These are phyloP conservation scores for Bipolaris gigantea DNA, from an alignment of 2,329 filamentous ascomycete species.

Conservation along the genomic window DNA sequence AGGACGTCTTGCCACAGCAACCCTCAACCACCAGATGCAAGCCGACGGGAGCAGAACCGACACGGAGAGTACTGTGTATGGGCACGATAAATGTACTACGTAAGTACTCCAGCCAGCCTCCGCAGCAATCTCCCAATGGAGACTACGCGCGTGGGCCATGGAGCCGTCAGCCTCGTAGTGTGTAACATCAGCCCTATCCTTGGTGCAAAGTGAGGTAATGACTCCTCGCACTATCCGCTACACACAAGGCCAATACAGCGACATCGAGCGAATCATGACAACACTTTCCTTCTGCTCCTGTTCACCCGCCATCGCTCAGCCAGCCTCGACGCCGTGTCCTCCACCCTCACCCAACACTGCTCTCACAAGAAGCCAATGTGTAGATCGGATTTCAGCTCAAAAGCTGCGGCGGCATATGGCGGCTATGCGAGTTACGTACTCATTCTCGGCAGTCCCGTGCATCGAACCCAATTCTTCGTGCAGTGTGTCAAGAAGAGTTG, in stretches of 20 bases:
- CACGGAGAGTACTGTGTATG: conserved; percentile 1
- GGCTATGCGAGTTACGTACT: conserved; percentile 8
- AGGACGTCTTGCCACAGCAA: conserved; percentile 1
- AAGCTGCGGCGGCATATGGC: conserved; percentile 19
- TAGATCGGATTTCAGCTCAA: background rate
- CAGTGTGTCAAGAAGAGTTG: background rate
- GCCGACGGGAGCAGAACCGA: conserved; percentile 2
- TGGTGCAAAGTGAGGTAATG: background rate
- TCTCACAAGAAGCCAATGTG: background rate
- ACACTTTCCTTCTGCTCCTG: background rate
- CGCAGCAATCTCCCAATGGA: background rate
- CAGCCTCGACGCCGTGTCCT: background rate
- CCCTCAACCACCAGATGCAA: background rate
- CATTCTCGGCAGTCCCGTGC: background rate
- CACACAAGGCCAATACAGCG: background rate
- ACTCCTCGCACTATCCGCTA: background rate
- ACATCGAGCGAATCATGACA: background rate
- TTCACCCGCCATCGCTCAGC: background rate
- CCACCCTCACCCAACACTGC: background rate
- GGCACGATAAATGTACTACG: conserved; percentile 2
- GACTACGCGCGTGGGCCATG: background rate
- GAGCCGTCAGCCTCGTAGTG: background rate
- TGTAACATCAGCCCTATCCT: background rate
- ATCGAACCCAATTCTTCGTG: conserved; percentile 8
- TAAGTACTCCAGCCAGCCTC: background rate